Base-by-base conservation (phyloP, 164 flowering plant genomes). In the Berberis vulgaris region DNA sequence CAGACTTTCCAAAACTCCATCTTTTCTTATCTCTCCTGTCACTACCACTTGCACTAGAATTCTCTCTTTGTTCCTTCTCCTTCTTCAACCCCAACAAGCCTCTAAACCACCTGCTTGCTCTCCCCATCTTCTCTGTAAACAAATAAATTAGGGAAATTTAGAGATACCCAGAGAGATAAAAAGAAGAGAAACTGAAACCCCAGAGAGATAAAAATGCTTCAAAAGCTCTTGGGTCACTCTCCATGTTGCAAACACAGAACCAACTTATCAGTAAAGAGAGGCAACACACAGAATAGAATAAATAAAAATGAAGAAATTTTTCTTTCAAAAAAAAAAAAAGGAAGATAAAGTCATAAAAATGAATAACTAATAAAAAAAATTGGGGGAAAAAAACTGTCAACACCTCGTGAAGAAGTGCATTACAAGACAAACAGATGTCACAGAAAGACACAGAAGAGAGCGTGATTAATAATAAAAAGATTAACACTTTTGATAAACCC, bases 1-100 rank as follows among this genome's bases (percentile, higher is more conserved):
- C 80, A 1, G 83, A 59, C 66, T 82, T 82, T 1, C 70, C 86
- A 69, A 85, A 86, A 59, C 96, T 84, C 91, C 89, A 82, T 50
- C 93, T 72, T 59, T 76, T 81, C 79, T 83, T 83, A 63, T 83
- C 91, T 42, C 63, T 83, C 62, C 61, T 45, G 54, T 77, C 84
- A n/a, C 64, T 73, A 3, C 61, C 58, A 57, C 12, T 57, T 38
- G 60, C 67, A 26, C 26, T 26, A 26, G 77, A 66, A 62, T 72
- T 68, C 2, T 74, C 67, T 50, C 53, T 69, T 47, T 67, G 58
- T 55, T 79, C 79, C 57, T 73, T 86, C 55, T 83, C 88, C 60
- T 82, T 88, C 78, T 82, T 91, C 81, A 81, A 74, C 43, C 93
- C 94, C 70, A 86, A 72, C 67, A 88, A 65, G 68, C 86, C 78